Percentiles rank a stretch among this genome's conserved stretches.
Evolutionary conservation across 2,329 filamentous ascomycete species (phyloP).

Genomic region (Bipolaris oryzae): DNA sequence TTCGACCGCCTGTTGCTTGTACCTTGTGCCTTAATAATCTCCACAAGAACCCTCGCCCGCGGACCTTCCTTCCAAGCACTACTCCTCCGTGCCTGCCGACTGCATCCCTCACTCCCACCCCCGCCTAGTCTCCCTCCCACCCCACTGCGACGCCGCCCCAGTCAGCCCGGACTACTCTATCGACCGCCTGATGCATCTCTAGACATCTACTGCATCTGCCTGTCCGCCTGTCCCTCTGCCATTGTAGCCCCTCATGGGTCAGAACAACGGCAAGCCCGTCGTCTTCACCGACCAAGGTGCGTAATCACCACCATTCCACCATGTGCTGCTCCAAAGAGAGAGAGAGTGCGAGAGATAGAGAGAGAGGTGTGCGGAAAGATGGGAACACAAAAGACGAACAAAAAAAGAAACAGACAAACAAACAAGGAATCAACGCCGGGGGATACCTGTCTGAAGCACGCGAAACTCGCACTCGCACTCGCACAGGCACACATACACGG

Average conservation of each 20-base stretch:
- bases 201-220: conserved; percentile 16
- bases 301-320: conserved; percentile 31
- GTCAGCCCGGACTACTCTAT: neutral
- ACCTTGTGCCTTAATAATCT: conserved; percentile 15
- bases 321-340: neutral
- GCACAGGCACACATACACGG: neutral
- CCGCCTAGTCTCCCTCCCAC: conserved; percentile 13
- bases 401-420: neutral
- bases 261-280: conserved; percentile 91
- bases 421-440: neutral
- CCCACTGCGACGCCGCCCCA: conserved; percentile 16
- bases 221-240: conserved; percentile 32
- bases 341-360: neutral
- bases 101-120: conserved; percentile 8
- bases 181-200: conserved; percentile 35
- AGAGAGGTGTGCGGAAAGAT: neutral
- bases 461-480: neutral
- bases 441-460: neutral
- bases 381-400: neutral
- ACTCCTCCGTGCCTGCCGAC: conserved; percentile 2
- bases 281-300: conserved; percentile 91
- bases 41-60: neutral
- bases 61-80: neutral
- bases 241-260: conserved; percentile 71
- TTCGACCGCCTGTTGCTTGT: neutral